Percentiles rank a stretch among this genome's conserved stretches.
Conservation (phyloP, 306 rosid genomes). For the Comarum palustre region DNA sequence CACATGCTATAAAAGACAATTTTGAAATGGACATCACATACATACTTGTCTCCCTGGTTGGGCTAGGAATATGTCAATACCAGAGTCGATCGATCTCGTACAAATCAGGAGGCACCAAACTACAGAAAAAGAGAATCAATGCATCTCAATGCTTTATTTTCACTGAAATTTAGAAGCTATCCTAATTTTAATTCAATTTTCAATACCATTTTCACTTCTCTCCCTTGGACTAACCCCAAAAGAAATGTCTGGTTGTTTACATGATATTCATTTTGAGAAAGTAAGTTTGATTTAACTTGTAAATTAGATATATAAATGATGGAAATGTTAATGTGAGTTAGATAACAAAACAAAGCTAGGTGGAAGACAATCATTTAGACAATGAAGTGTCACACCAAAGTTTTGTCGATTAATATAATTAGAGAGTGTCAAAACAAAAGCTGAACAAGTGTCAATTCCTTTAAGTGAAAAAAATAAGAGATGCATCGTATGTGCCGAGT, state of each 20-base stretch:
- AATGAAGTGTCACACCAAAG: conserved; percentile 34
- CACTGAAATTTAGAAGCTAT: no score
- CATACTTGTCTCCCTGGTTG: conserved; percentile 36
- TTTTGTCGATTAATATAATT: conserved; percentile 40
- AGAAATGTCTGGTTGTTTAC: not conserved
- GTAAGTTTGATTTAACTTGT: not conserved
- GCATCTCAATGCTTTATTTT: not conserved
- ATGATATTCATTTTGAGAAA: not conserved
- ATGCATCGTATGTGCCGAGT: not conserved
- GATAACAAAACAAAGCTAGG: no score
- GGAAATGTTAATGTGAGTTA: not conserved
- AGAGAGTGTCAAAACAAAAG: conserved; percentile 39
- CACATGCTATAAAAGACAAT: conserved; percentile 42
- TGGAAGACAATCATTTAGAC: no score
- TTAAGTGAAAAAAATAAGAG: not conserved
- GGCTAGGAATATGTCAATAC: conserved; percentile 33
- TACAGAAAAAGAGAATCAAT: not conserved
- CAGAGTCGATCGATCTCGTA: conserved; percentile 26
- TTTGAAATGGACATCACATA: conserved; percentile 36
- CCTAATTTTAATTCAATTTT: no score
- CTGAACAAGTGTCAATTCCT: conserved; percentile 23
- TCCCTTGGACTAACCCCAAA: not conserved
- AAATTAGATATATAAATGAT: not conserved
- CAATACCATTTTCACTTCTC: not conserved
- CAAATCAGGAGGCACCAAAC: conserved; percentile 15